phyloP scores from a whole-genome alignment of 1,139 yeast species.

The Entelexis sorbosivorans region DNA sequence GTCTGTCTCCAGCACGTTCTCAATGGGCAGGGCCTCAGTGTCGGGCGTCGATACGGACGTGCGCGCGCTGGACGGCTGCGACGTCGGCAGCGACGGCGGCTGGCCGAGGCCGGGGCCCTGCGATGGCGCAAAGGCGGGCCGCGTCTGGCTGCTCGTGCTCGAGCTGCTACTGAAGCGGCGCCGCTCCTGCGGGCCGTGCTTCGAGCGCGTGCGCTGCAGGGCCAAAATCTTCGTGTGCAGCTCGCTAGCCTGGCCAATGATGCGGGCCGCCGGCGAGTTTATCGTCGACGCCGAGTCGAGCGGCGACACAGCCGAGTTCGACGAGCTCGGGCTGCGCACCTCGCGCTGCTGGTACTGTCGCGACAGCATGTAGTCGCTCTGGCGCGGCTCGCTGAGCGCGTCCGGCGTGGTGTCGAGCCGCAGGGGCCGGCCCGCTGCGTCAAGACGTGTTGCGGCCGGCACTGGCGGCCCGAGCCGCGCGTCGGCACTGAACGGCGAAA shows the following conservation, averaged over 20 bases:
- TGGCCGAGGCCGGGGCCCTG: neutral
- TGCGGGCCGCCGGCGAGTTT: constrained; percentile 5
- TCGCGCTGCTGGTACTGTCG: constrained; percentile 2
- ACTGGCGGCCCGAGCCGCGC: neutral
- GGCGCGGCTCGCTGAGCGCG: constrained; percentile 9
- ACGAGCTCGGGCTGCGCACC: constrained; percentile 1
- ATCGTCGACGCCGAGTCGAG: constrained; percentile 5
- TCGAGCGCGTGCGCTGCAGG: constrained; percentile 16
- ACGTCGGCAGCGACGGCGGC: neutral
- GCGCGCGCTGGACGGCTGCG: constrained; percentile 5
- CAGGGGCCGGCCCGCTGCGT: constrained; percentile 4
- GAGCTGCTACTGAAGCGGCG: neutral
- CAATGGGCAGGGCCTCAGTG: neutral
- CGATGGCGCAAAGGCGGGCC: neutral
- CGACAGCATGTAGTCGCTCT: constrained; percentile 5
- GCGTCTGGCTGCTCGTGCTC: constrained; percentile 1
- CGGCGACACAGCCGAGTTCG: constrained; percentile 3
- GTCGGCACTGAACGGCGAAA: constrained; percentile 7
- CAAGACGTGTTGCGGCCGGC: neutral
- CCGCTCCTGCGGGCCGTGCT: constrained; percentile 1
- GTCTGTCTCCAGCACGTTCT: constrained; percentile 4
- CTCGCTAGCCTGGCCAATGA: constrained; percentile 40
- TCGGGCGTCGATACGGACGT: constrained; percentile 12
- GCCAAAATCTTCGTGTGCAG: constrained; percentile 57
- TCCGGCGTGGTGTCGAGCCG: constrained; percentile 20